Base-by-base conservation (phyloP, 2,329 filamentous ascomycete species). In the Colletotrichum simmondsii region DNA sequence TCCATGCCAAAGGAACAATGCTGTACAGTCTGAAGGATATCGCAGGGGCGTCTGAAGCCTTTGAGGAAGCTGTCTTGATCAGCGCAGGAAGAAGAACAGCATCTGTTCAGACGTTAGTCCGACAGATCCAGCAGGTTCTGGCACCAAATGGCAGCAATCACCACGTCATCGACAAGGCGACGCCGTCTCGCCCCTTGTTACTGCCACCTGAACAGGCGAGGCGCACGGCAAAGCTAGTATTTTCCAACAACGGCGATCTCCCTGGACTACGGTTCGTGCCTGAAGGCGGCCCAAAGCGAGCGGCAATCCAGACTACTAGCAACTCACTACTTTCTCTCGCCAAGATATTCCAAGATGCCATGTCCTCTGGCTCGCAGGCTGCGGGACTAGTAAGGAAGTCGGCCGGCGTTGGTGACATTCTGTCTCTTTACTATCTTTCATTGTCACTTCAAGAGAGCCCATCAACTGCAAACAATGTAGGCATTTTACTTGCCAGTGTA, bases 1-100 rank as follows among this genome's bases (percentile, higher is more conserved):
- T 98, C 53, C 97, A 99, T 83, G 95, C 96, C 24, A 99, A 98
- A 82, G 97, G 96, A n/a, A 98, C 98, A 75, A 97, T 98, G 93
- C 87, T 98, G 2, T 99, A 99, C 82, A 92, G 94, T 30, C 85
- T 97, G 35, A 96, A 96, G 58, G 93, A 98, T 76, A 93, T 97
- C 75, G 87, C 88, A 52, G 90, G 88, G 53, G 97, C 97, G 54
- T 95, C 96, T 1, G 90, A 92, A 77, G 95, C 97, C 4, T 99
- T 99, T 77, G 97, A 99, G 81, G 95, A 98, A 81, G 96, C 95
- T 0, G 95, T 99, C 4, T 84, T 98, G 65, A 96, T 99, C 75
- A 95, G 95, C 71, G 90, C 93, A 32, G 95, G 95, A 2, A 89
- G 92, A 74, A 87, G 88, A 59, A 88, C 92, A 6, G 87, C 89